Evolutionary conservation across 2,329 filamentous ascomycete species (phyloP), one percentile per base, ranked within the genome.

Genomic region (Amesomyces nigricolor): DNA sequence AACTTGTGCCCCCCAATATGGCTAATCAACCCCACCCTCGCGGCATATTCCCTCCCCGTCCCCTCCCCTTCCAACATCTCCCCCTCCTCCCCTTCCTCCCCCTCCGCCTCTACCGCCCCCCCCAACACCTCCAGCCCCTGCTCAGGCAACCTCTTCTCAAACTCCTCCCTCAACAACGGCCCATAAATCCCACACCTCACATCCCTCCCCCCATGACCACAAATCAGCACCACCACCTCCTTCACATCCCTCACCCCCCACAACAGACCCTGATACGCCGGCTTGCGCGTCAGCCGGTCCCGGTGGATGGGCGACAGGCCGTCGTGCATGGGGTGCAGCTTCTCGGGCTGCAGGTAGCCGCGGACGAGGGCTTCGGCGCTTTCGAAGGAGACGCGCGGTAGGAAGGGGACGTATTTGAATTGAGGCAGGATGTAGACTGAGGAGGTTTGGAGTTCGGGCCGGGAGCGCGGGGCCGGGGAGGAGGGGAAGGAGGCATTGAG

Each of bases 1-100:
- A 86, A 92, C 68, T 91, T 91, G 71, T 95, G 89, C 0, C 89
- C 89, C 1, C 89, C 88, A 51, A 95, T 85, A 64, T 95, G 89
- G 58, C 85, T 89, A 53, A 91, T 87, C 53, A 86, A 65, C 0
- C 82, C 89, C 0, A 91, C 79, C 47, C 84, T 74, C 2, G 83
- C 87, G 0, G 77, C 73, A 6, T 62, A 61, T 10, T 58, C 57
- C 62, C 61, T 58, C 61, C 14, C 46, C 48, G 26, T 29, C 40
- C 3, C 35, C n/a, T 39, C 17, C 63, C 64, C 59, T 57, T 42
- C 55, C 42, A 55, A 35, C n/a, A 47, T 47, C 39, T 49, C 40
- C 43, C 16, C 30, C 32, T 68, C 66, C 3, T 66, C 40, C 43
- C 16, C 30, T 29, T 68, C 66, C 3, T 66, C 66, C 10, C 66